Conservation (phyloP, 768 basidiomycete genomes). For the Atractiella rhizophila region DNA sequence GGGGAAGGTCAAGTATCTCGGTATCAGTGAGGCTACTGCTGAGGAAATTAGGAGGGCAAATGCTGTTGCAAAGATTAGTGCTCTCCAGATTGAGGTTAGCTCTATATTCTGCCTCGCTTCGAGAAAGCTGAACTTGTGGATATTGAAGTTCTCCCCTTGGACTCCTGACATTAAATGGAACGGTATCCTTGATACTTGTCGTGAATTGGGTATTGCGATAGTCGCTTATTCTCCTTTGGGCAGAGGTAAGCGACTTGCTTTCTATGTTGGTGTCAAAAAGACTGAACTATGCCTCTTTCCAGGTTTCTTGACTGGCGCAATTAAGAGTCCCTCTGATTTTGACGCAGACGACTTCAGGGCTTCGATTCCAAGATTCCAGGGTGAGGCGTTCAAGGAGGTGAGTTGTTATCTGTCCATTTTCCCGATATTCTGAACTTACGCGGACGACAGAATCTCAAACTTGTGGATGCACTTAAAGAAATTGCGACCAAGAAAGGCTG, state of each 20-base stretch:
- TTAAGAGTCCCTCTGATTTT: neutral
- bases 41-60: neutral
- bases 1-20: slow-evolving; percentile 1
- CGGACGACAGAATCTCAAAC: slow-evolving; percentile 16
- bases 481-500: slow-evolving; percentile 16
- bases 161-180: slow-evolving; percentile 4
- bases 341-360: neutral
- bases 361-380: slow-evolving; percentile 11
- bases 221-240: slow-evolving; percentile 13
- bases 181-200: slow-evolving; percentile 17
- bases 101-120: too few species aligned
- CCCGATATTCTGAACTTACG: too few species aligned
- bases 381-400: slow-evolving; percentile 7
- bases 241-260: neutral
- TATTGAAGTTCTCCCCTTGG: slow-evolving; percentile 4
- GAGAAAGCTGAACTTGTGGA: too few species aligned
- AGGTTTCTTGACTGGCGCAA: slow-evolving; percentile 1
- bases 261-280: neutral
- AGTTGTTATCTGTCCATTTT: neutral
- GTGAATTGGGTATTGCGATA: slow-evolving; percentile 18
- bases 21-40: neutral
- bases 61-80: neutral
- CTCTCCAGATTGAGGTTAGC: slow-evolving; percentile 1
- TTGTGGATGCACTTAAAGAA: slow-evolving; percentile 17
- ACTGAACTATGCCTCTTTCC: neutral